A percentile compares a stretch with the other conserved stretches of the same genome.
phyloP scores from a whole-genome alignment of 805 yeast genomes.

The Pichia phayaonensis region DNA sequence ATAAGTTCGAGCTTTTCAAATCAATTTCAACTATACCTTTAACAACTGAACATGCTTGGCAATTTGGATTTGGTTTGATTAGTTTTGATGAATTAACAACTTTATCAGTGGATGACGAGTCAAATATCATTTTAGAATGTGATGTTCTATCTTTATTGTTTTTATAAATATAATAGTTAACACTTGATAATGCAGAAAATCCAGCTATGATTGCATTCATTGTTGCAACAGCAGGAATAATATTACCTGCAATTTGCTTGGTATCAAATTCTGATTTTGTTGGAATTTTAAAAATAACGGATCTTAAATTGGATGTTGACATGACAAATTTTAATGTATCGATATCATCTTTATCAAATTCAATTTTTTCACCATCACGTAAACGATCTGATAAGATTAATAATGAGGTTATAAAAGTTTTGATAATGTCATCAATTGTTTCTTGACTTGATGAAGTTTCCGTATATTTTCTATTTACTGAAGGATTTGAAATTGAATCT shows the following conservation, averaged over 20 bases:
- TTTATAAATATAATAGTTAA: conserved; percentile 36
- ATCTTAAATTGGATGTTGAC: conserved; percentile 75
- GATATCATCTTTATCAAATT: conserved; percentile 92
- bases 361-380: conserved; percentile 33
- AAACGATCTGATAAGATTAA: conserved; percentile 43
- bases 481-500: neutral
- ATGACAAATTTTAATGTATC: conserved; percentile 86
- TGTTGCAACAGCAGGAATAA: conserved; percentile 97
- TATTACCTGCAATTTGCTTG: conserved; percentile 95
- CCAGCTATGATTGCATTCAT: conserved; percentile 96
- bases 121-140: conserved; percentile 41
- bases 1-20: conserved; percentile 31
- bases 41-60: conserved; percentile 57
- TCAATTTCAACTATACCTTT: conserved; percentile 42
- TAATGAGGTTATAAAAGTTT: conserved; percentile 46
- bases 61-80: conserved; percentile 57
- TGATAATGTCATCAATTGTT: conserved; percentile 56
- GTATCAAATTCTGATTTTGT: conserved; percentile 73
- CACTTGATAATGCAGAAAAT: conserved; percentile 65
- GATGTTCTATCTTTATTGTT: conserved; percentile 22
- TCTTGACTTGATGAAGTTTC: conserved; percentile 26
- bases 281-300: conserved; percentile 62
- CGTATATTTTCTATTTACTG: neutral
- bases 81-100: conserved; percentile 59
- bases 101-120: conserved; percentile 48